Evolutionary conservation across 306 rosid species (phyloP).

Genomic region (Elaeagnus macrophylla): DNA sequence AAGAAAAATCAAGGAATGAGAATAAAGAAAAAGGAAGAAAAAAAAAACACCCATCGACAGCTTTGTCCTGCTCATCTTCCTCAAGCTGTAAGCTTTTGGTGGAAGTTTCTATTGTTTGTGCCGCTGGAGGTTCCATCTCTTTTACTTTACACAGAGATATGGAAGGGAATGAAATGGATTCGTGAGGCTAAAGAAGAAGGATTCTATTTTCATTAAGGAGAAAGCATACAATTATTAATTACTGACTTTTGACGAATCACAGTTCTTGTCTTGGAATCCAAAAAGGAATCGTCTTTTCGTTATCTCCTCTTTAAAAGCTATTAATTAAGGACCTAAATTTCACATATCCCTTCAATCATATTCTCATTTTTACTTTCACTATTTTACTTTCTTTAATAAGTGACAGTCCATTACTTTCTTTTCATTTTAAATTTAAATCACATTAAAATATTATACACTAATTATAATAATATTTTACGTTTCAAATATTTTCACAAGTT

Average conservation of each 20-base stretch:
- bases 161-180: not conserved
- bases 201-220: too few relatives aligned
- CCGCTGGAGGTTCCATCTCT: conserved; percentile 62
- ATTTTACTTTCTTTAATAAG: too few relatives aligned
- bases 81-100: conserved; percentile 19
- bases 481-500: too few relatives aligned
- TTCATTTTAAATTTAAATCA: too few relatives aligned
- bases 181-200: not conserved
- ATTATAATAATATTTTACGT: too few relatives aligned
- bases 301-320: too few relatives aligned
- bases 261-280: not conserved
- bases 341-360: too few relatives aligned
- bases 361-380: too few relatives aligned
- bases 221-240: not conserved
- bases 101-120: conserved; percentile 52
- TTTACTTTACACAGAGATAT: not conserved
- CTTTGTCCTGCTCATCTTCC: conserved; percentile 38
- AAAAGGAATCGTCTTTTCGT: conserved; percentile 4
- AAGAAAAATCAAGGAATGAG: not conserved
- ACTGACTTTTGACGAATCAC: not conserved
- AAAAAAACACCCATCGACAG: conserved; percentile 37
- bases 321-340: too few relatives aligned
- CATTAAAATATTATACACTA: too few relatives aligned
- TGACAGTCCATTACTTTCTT: too few relatives aligned
- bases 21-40: not conserved